Base-by-base conservation (phyloP, 805 yeast genomes). In the Danielia oregonensis region DNA sequence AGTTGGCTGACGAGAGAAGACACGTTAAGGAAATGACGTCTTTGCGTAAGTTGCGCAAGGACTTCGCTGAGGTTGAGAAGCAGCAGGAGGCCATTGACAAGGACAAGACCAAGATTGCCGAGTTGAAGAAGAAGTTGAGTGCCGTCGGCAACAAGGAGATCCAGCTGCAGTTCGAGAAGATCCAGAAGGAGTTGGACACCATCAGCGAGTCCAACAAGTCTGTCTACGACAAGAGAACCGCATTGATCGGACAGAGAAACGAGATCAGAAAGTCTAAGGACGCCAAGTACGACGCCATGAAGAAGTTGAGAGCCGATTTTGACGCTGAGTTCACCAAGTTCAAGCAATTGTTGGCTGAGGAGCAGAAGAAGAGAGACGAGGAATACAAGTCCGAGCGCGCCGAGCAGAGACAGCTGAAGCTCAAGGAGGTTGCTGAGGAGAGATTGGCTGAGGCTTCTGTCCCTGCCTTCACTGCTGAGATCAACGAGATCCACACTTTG, bases 1-100 rank as follows among this genome's bases (percentile, higher is more conserved):
- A 86, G 51, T 78, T 93, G 54, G 97, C 88, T 35, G 96, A 91
- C 44, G 99, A 93, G 74, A 82, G 86, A 69, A 74, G 79, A 55
- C 64, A 72, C 46, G 78, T 93, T 48, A 85, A 85, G 66, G 97
- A 91, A 66, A 84, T 87, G 72, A 74, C 87, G 33, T 62, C 80
- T 29, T 76, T 93, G 60, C 80, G 91, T 64, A 87, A 86, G 65
- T 66, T 84, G 56, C 78, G 81, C 55, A 83, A 82, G 61, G 89
- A 82, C 59, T 85, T 86, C 57, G 77, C 78, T 32, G 70, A 75
- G 30, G 70, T 89, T 49, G 88, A 80, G 55, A 76, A 77, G 51
- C 76, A 76, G 51, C 96, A 87, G 69, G 76, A 76, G 49, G 76
- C 82, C 28, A 80, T 91, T 55, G 96, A 87, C 54, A 70, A 69